phyloP scores from a whole-genome alignment of 164 flowering plant species.

The Platanus orientalis region DNA sequence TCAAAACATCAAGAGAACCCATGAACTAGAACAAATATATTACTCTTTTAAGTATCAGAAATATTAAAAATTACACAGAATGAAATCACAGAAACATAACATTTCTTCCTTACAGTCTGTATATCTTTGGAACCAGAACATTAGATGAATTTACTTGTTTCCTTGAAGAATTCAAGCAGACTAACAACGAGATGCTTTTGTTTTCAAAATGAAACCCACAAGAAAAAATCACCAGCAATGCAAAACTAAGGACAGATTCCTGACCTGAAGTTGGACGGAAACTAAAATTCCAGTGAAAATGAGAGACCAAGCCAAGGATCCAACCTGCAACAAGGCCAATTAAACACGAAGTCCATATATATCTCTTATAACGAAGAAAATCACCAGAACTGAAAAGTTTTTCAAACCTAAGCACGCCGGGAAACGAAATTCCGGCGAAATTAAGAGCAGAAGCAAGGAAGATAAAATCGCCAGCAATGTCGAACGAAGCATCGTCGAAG shows the following conservation, averaged over 20 bases:
- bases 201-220: too few species aligned
- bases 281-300: not conserved
- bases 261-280: not conserved
- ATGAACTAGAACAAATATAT: too few species aligned
- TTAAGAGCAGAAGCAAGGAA: slow-evolving; percentile 1
- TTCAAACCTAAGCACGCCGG: not conserved
- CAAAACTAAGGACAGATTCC: not conserved
- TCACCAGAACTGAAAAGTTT: not conserved
- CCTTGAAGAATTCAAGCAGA: too few species aligned
- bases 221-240: too few species aligned
- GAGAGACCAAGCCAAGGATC: not conserved
- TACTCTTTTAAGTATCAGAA: too few species aligned
- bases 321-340: not conserved
- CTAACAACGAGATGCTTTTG: too few species aligned
- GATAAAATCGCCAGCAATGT: not conserved
- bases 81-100: too few species aligned
- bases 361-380: not conserved
- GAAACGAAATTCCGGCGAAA: not conserved
- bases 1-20: too few species aligned
- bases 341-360: not conserved
- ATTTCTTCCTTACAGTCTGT: too few species aligned
- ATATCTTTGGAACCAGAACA: too few species aligned
- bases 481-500: slow-evolving; percentile 3
- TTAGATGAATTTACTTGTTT: too few species aligned
- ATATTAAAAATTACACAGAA: too few species aligned